Base-by-base conservation (phyloP, 176 grass and related monocot species). In the Bonia amplexicaulis region DNA sequence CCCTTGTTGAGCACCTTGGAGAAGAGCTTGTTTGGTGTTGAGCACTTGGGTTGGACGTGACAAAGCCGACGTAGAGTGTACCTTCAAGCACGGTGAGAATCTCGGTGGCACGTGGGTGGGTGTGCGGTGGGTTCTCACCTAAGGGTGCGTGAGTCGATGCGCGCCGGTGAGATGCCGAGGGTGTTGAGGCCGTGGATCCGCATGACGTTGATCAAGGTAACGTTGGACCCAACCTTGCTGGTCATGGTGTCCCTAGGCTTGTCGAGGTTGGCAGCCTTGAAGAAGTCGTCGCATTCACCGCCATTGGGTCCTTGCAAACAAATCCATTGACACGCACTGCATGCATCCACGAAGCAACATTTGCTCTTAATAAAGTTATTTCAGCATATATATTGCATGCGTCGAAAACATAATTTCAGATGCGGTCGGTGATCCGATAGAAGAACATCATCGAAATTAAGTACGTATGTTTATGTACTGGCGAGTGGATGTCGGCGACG, bases 281-380 rank as follows among this genome's bases (percentile, higher is more conserved):
- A 86, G 44, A 86, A 86, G 55, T 86, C 84, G 0, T 71, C 53
- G 40, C 26, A 1, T 40, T 78, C 12, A 85, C 49, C 0, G 15
- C 63, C 49, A 16, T 85, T 9, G 51, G 16, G 7, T 85, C 52
- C 41, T 78, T 85, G 64, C 83, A 85, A 16, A 45, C 25, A 1
- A 85, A 85, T 6, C 83, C 83, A 70, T 85, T 85, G 11, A 77
- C 83, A 41, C 31, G 46, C 44, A 85, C 72, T 76, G 61, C 33
- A 29, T n/a, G 8, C 39, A 14, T 12, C 22, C 4, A 25, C 7
- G 5, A 54, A 39, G 17, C 9, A 23, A 69, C 8, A 19, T 16
- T 0, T 19, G 10, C 12, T 41, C 22, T 0, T 2, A 23, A 46
- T 3, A 81, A 23, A 52, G 6, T 16, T 23, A 49, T 15, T 40